Evolutionary conservation across 129 eudicot species (phyloP), one percentile per base, ranked within the genome.

Genomic region (Logfia minima): DNA sequence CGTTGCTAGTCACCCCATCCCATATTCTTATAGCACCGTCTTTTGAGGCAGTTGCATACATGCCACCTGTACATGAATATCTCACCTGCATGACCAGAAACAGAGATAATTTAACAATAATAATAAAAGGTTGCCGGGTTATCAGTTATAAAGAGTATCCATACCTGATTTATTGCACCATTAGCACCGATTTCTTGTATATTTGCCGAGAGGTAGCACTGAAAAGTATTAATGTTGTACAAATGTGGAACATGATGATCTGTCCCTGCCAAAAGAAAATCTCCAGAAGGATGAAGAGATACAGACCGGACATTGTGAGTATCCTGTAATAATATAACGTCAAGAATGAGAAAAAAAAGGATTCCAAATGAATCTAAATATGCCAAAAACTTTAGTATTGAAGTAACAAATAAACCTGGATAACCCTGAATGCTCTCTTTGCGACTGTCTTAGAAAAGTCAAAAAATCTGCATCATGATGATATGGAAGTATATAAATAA

Each of bases 1-100:
- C 84, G 65, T 76, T 84, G 77, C 96, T 87, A 64, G 75, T 92
- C 32, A 88, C 90, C 61, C 98, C 98, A 86, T 92, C 94, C 96
- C 96, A 92, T 70, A 92, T 70, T 79, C 96, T 81, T 66, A 92
- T 83, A 35, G 84, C 89, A 69, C 98, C 98, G 68, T 92, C 96
- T 88, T 92, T 92, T 1, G 98, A 92, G 35, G 98, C 98, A 3
- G 98, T 92, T 45, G 84, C 98, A 73, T 90, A 92, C 98, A 92
- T 88, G 82, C 92, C 98, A 71, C 98, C 96, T 26, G 90, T 90
- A 32, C 90, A 83, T 24, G 98, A 92, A 83, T 90, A 90, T 72
- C 96, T 85, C 76, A 92, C 92, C 98, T 92, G 85, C 81, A 71
- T 37, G 43, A 74, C 66, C 53, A 77, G 16, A 67, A 71, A 56